These are phyloP conservation scores for Silene latifolia DNA, from an alignment of 148 eudicot species.

Conservation along the genomic window DNA sequence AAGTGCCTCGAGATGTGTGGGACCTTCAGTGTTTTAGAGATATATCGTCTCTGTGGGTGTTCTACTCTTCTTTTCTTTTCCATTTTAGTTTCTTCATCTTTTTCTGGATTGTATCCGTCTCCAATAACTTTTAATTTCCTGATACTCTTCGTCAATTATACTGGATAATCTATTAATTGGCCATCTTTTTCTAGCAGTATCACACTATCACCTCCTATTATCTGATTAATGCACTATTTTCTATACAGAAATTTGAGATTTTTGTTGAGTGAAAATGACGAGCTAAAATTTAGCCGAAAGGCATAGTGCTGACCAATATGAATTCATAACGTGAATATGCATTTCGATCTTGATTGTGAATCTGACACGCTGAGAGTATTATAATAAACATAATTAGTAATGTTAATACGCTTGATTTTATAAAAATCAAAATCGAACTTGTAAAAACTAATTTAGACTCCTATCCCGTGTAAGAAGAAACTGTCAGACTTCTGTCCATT, in stretches of 20 bases:
- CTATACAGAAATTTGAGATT: not conserved
- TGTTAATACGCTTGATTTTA: not conserved
- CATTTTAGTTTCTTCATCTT: not conserved
- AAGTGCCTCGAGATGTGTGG: conserved; percentile 78
- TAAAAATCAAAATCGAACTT: too few relatives aligned
- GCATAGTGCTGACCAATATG: not conserved
- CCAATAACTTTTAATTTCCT: not conserved
- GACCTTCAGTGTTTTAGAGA: conserved; percentile 76
- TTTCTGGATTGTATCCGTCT: not conserved
- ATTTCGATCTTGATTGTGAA: not conserved
- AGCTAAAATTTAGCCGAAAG: not conserved
- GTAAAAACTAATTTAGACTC: not conserved
- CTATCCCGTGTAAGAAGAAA: not conserved
- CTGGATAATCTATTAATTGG: not conserved
- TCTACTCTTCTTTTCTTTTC: not conserved
- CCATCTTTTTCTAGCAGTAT: conserved; percentile 1
- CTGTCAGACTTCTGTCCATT: not conserved
- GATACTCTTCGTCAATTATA: not conserved
- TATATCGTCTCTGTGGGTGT: conserved; percentile 67
- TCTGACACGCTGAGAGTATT: not conserved
- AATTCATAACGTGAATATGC: not conserved
- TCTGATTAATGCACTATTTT: not conserved
- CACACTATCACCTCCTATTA: not conserved
- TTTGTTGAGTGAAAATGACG: not conserved
- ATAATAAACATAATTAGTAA: not conserved